These are phyloP conservation scores for Nymphaea thermarum DNA, from an alignment of 164 flowering plant genomes.

Conservation along the genomic window DNA sequence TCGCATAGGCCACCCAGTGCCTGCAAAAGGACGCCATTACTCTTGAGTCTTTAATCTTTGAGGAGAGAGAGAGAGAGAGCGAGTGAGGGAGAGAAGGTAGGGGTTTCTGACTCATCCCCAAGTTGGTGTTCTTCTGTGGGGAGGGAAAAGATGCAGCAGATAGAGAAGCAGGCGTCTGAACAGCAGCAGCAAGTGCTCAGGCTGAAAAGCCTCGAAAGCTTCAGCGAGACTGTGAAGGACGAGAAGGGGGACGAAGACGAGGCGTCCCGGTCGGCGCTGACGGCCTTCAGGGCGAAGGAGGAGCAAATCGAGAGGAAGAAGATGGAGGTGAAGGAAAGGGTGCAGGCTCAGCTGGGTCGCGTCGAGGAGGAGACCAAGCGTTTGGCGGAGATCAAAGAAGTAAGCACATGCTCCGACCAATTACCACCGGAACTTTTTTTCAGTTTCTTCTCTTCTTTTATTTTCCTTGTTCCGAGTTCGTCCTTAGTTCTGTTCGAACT, in stretches of 20 bases:
- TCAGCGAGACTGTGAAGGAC: slow-evolving; percentile 22
- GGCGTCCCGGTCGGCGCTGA: slow-evolving; percentile 53
- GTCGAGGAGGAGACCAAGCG: slow-evolving; percentile 74
- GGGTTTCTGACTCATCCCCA: background rate
- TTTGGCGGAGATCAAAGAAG: slow-evolving; percentile 66
- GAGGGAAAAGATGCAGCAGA: slow-evolving; percentile 21
- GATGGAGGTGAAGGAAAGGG: slow-evolving; percentile 60
- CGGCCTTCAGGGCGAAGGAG: slow-evolving; percentile 60
- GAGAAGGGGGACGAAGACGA: slow-evolving; percentile 52
- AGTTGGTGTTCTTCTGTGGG: background rate
- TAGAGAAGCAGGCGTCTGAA: slow-evolving; percentile 22
- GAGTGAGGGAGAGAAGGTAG: slow-evolving; percentile 11
- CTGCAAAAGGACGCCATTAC: background rate
- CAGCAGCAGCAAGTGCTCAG: slow-evolving; percentile 29
- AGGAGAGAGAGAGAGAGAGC: slow-evolving; percentile 6
- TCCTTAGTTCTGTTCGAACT: too few species aligned
- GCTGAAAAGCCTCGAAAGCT: slow-evolving; percentile 27
- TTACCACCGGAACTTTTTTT: too few species aligned
- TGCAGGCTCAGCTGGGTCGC: slow-evolving; percentile 66
- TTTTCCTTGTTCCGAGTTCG: too few species aligned
- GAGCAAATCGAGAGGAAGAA: slow-evolving; percentile 91
- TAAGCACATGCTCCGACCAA: slow-evolving; percentile 11
- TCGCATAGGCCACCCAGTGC: background rate
- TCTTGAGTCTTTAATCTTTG: background rate
- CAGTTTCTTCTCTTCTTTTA: too few species aligned